Evolutionary conservation across 305 asterid genomes (phyloP), one percentile per base, ranked within the genome.

Genomic region (Andrographis paniculata): DNA sequence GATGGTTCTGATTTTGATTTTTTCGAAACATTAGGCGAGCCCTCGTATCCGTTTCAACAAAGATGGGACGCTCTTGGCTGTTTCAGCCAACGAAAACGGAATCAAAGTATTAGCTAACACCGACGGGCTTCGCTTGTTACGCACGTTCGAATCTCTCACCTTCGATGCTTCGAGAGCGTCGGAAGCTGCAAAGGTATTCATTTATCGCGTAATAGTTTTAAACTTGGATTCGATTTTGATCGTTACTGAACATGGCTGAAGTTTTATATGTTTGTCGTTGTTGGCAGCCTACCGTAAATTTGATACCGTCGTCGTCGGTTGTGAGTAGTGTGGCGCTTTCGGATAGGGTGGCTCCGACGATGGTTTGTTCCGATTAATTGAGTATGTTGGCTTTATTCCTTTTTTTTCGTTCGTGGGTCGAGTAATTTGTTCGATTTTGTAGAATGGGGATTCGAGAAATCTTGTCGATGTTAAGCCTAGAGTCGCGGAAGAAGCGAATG

Each of bases 31-130:
- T 65, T 56, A 87, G 96, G 95, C 93, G 63, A 80, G 87, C 66
- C 97, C 97, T 8, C 77, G 95, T 52, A 73, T 87, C 55, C 93
- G 95, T 55, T 84, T 81, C 82, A 87, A 79, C 73, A 87, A 81
- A 61, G 95, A 87, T 28, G 97, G 97, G 39, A 75, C 68, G 51
- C 71, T 87, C 40, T 71, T 87, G 84, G 95, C 95, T 35, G 82
- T 79, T 67, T 84, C 97, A 51, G 60, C 95, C 36, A 87, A 68
- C 59, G 94, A 87, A 43, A 84, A 75, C 61, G 92, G 88, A 52
- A 84, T 87, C 63, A 87, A 81, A 61, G 69, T 87, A 31, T 66
- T 87, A 41, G 93, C 88, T 27, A 87, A 84, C 65, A 41, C 58
- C 37, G 97, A 84, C 19, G 97, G 97, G 46, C 73, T 87, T 53